Base-by-base conservation (phyloP, 2,329 filamentous ascomycete genomes). In the Aspergillus brasiliensis region DNA sequence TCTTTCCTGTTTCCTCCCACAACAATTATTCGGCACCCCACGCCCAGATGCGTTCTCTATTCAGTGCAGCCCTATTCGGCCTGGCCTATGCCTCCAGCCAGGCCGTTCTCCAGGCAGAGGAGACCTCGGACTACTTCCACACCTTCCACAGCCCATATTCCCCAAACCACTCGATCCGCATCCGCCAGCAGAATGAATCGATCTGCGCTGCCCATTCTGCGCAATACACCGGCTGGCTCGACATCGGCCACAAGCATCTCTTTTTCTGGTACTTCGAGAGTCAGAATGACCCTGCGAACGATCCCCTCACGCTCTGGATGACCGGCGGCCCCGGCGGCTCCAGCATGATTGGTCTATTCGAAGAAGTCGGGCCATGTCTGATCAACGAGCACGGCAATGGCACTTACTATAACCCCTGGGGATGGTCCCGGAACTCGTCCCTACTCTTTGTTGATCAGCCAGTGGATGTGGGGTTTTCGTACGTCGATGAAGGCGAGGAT, bases 211-310 rank as follows among this genome's bases (percentile, higher is more conserved):
- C 70, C 4, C 67, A 64, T 15, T 71, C 70, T 4, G 51, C 57
- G 28, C 70, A 72, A 28, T 72, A 69, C 57, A 72, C 70, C 0
- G 70, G 69, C 8, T 72, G 69, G 70, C 51, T 72, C 2, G 69
- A 71, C 37, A 58, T 67, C 0, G 62, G 64, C 2, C 51, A 31
- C n/a, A 65, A 63, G 15, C 63, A 65, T 44, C 27, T 67, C 4
- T 66, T 63, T 40, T 67, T 65, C 56, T 67, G 65, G 66, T 66
- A 67, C 44, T 65, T 69, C n/a, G 63, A 68, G 25, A 69, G 66
- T 55, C 62, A 66, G 46, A 68, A 68, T 56, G 58, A 68, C 19
- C 64, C 64, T 11, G 25, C 21, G 5, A 59, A 52, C n/a, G 65
- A 69, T 27, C 67, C 67, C 13, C 49, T 70, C 25, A 68, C 61